Evolutionary conservation across 495 filamentous ascomycete species (phyloP).

Genomic region (Tetracladium setigerum): DNA sequence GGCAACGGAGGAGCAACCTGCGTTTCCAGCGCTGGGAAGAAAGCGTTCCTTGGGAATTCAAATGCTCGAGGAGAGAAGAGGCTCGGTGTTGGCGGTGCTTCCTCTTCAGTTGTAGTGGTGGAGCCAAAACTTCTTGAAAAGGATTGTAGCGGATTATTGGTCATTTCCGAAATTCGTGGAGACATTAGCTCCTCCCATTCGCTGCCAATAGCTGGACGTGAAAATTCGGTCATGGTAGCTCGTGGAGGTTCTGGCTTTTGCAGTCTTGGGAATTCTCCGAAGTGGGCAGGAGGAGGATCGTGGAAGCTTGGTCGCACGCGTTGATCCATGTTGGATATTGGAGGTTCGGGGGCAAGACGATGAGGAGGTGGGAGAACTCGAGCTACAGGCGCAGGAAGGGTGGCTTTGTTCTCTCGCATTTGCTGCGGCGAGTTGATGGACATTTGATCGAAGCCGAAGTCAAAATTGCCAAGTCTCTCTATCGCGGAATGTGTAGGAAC

Average conservation of each 20-base stretch:
- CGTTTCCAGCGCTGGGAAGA: slow-evolving; percentile 33
- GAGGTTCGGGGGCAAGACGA: not conserved
- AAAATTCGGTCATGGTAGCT: too few relatives aligned
- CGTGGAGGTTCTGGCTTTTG: too few relatives aligned
- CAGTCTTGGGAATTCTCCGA: too few relatives aligned
- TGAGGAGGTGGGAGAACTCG: not conserved
- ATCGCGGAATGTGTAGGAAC: slow-evolving; percentile 5
- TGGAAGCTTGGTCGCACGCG: too few relatives aligned
- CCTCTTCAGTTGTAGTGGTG: not conserved
- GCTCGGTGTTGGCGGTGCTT: slow-evolving; percentile 9
- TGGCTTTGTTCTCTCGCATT: not conserved
- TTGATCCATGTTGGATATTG: not conserved
- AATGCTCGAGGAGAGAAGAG: slow-evolving; percentile 41
- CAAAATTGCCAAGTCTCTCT: slow-evolving; percentile 8
- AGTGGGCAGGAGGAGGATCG: too few relatives aligned
- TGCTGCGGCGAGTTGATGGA: not conserved
- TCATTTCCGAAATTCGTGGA: slow-evolving; percentile 44
- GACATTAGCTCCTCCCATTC: slow-evolving; percentile 36
- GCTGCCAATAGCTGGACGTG: not conserved
- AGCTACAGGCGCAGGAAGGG: too few relatives aligned
- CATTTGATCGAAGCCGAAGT: slow-evolving; percentile 16
- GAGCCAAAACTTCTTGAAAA: slow-evolving; percentile 13
- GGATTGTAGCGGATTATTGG: slow-evolving; percentile 37
- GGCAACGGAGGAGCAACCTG: slow-evolving; percentile 20
- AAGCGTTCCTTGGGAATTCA: slow-evolving; percentile 42